Conservation (phyloP, 2,329 filamentous ascomycete genomes). For the Diaporthe caulivora region DNA sequence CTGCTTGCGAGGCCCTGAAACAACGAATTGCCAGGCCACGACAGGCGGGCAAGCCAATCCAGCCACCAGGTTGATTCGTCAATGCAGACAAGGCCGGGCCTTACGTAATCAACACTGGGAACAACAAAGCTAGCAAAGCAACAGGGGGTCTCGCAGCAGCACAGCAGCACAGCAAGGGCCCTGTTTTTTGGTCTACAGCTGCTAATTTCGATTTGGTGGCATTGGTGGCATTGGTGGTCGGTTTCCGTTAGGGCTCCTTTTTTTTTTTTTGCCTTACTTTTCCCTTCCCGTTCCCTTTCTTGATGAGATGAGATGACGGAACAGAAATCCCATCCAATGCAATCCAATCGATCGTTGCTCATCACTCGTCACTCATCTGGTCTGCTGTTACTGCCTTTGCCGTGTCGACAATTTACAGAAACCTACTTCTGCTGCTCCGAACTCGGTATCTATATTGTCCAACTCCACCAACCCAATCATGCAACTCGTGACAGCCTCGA, state of each 20-base stretch:
- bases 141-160: no score
- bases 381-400: background rate
- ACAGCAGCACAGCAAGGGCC: background rate
- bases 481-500: background rate
- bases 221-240: background rate
- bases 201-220: conserved; percentile 39
- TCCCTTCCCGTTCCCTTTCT: no score
- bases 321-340: background rate
- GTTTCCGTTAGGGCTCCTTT: conserved; percentile 34
- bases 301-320: background rate
- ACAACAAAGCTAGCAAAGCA: no score
- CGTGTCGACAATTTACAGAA: no score
- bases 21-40: background rate
- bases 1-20: conserved; percentile 6
- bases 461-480: background rate
- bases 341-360: no score
- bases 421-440: background rate
- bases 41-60: conserved; percentile 7
- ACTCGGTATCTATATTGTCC: background rate
- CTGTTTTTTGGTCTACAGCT: conserved; percentile 25
- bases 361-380: no score
- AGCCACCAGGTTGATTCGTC: conserved; percentile 22
- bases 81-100: background rate
- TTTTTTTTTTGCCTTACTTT: no score
- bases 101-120: conserved; percentile 36